phyloP scores from a whole-genome alignment of 805 yeast species.

The Millerozyma miso region DNA sequence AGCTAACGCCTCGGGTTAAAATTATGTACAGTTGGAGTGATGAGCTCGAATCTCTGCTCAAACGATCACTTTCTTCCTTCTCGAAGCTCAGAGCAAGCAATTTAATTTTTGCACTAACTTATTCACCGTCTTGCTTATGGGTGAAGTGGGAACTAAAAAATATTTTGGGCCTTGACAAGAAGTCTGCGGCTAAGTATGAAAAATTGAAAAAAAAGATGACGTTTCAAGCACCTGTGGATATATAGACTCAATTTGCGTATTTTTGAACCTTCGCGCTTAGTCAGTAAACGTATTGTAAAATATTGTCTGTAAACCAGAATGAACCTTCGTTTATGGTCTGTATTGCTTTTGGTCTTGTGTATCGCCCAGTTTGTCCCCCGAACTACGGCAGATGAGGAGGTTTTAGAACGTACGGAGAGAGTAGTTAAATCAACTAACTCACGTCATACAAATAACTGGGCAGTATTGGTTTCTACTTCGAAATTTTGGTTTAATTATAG shows the following conservation, averaged over 20 bases:
- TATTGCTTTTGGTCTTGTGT: background rate
- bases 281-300: too few species aligned
- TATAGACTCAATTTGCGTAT: too few species aligned
- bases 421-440: conserved; percentile 22
- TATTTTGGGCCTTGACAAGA: conserved; percentile 22
- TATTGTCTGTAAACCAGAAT: background rate
- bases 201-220: conserved; percentile 1
- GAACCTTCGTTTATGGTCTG: background rate
- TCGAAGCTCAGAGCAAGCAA: conserved; percentile 13
- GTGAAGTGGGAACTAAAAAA: conserved; percentile 28
- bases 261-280: too few species aligned
- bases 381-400: background rate
- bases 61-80: conserved; percentile 8
- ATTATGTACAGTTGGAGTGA: conserved; percentile 5
- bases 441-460: conserved; percentile 67
- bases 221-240: too few species aligned
- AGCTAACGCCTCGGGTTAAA: conserved; percentile 8
- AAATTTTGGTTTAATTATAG: conserved; percentile 98
- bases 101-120: conserved; percentile 28
- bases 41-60: conserved; percentile 8
- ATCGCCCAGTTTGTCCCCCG: background rate
- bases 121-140: conserved; percentile 21
- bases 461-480: conserved; percentile 92
- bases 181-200: conserved; percentile 3
- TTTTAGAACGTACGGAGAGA: conserved; percentile 17